Evolutionary conservation across 208 protist genomes (phyloP), one percentile per base, ranked within the genome.

Genomic region (Jaenimonas drosophilae): DNA sequence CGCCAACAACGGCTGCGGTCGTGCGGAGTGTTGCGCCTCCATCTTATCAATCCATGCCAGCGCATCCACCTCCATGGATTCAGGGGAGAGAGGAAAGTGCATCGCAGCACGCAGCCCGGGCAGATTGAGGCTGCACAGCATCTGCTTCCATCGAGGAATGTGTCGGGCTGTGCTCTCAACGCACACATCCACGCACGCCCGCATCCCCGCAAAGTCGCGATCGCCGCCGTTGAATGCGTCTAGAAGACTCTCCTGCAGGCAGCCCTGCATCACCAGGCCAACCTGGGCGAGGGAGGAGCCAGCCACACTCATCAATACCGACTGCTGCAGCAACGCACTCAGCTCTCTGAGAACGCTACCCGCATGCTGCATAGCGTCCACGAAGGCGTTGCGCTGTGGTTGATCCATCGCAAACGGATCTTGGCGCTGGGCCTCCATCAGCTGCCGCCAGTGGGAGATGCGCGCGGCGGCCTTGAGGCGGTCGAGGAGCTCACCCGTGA

Each of bases 271-370:
- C 14, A 60, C 56, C 44, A 86, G 66, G 25, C 64, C 66, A 3
- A 68, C 70, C 16, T 82, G 70, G 11, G 76, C 70, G 29, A 93
- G 44, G n/a, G 66, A 69, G 6, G 78, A 88, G 23, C 77, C 73
- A 29, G 83, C 57, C 11, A 93, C 77, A 56, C 85, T 89, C 49
- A 72, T 64, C 25, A 78, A 49, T 7, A 93, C 80, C 32, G 80
- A 68, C 19, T 37, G 32, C 44, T 88, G 85, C 30, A 93, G 65
- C 17, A 88, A 56, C 5, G 60, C 49, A 11, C 7, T 52, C 16
- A 93, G 61, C 56, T 82, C 69, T 9, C 77, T 74, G 24, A 85
- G 86, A 30, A 76, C 67, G 19, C 17, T 42, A 43, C 89, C 61
- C 6, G 72, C 55, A 52, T 85, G 87, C 17, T 86, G 67, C 55